Evolutionary conservation across 2,329 filamentous ascomycete genomes (phyloP).

Genomic region (Fusarium tjaetaba): DNA sequence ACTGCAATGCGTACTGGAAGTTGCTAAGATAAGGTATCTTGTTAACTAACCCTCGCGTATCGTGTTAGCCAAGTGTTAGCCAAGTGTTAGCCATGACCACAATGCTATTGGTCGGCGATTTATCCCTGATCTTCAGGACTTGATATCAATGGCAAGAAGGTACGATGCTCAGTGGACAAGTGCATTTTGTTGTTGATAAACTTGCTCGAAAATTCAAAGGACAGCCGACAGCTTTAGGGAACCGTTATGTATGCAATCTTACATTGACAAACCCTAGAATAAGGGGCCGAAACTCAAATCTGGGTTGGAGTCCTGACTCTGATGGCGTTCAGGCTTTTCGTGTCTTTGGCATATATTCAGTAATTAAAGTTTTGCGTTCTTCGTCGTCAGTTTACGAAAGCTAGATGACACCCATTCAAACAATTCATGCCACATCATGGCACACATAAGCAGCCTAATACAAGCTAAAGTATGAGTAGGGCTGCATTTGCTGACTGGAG

Average conservation of each 20-base stretch:
- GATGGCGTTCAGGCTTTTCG: not conserved
- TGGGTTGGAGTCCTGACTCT: not conserved
- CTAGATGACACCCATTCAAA: not conserved
- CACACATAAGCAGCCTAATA: not conserved
- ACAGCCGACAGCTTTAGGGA: not conserved
- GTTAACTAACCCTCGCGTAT: not conserved
- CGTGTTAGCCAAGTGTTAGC: not conserved
- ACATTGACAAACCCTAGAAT: not conserved
- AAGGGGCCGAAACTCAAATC: not conserved
- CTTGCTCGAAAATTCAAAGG: not conserved
- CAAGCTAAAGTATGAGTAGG: constrained; percentile 1
- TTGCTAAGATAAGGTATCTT: not conserved
- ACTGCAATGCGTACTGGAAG: not conserved
- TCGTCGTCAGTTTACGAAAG: not conserved
- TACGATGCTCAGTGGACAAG: not conserved
- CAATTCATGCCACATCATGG: not conserved
- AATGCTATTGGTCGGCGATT: too few species aligned
- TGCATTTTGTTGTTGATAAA: not conserved
- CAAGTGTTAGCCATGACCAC: not conserved
- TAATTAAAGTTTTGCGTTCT: not conserved
- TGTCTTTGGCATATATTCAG: not conserved
- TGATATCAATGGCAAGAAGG: not conserved
- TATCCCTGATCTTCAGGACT: not conserved
- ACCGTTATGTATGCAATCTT: not conserved
- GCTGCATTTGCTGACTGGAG: constrained; percentile 14